phyloP scores from a whole-genome alignment of 2,329 filamentous ascomycete species.

The Fusarium sp. region DNA sequence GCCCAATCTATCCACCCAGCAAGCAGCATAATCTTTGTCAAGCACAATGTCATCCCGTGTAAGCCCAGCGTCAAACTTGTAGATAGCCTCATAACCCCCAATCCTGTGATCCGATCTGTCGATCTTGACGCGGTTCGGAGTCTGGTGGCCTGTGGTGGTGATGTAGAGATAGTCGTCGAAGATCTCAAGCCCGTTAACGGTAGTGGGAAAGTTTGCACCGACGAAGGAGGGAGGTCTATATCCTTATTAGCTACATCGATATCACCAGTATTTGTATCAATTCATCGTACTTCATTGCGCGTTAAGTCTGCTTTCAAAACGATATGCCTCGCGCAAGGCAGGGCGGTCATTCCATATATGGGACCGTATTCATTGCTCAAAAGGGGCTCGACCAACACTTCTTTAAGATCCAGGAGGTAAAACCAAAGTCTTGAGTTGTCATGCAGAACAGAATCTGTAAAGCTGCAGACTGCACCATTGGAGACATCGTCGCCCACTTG shows the following conservation, averaged over 20 bases:
- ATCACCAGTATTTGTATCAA: not conserved
- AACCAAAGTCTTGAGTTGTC: not conserved
- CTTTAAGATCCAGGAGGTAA: not conserved
- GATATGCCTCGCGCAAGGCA: not conserved
- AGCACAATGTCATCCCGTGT: not conserved
- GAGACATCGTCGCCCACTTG: not conserved
- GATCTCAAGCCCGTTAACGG: constrained; percentile 2
- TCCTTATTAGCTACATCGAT: not conserved
- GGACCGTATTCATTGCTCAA: not conserved
- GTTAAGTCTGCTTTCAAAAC: constrained; percentile 1
- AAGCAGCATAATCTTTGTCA: not conserved
- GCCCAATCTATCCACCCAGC: not conserved
- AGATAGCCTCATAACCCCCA: not conserved
- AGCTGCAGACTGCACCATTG: not conserved
- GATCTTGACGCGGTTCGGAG: not conserved
- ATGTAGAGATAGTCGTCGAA: constrained; percentile 5
- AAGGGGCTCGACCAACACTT: not conserved
- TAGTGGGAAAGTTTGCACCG: not conserved
- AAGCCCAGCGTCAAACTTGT: not conserved
- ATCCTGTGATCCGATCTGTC: not conserved
- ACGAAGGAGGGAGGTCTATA: not conserved
- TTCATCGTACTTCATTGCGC: not conserved
- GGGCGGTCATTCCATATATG: not conserved
- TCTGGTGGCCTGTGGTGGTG: not conserved
- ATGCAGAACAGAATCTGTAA: not conserved